phyloP scores from a whole-genome alignment of 2,329 filamentous ascomycete species.

The Leptographium galeiforme region DNA sequence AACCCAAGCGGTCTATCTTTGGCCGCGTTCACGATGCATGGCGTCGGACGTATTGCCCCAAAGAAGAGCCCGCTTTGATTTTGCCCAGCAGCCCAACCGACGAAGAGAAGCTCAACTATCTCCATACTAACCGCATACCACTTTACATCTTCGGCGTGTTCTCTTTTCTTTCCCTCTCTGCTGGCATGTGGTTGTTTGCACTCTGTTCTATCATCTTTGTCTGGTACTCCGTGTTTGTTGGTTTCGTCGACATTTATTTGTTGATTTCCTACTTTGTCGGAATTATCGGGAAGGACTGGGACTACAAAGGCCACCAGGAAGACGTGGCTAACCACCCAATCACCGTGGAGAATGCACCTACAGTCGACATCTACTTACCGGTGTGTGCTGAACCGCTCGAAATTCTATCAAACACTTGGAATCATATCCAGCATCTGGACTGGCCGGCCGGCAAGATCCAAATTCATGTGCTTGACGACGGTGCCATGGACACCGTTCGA shows the following conservation, averaged over 20 bases:
- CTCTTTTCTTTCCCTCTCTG: constrained; percentile 5
- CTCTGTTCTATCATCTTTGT: constrained; percentile 1
- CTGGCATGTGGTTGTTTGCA: constrained; percentile 4
- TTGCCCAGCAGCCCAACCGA: constrained; percentile 1
- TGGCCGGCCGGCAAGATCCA: constrained; percentile 1
- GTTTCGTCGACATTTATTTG: constrained; percentile 4
- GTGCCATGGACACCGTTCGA: neutral
- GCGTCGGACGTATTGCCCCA: constrained; percentile 1
- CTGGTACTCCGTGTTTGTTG: constrained; percentile 2
- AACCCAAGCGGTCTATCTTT: neutral
- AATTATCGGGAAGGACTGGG: constrained; percentile 3
- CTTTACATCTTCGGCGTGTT: constrained; percentile 2
- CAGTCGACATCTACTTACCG: constrained; percentile 1
- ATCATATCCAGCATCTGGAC: neutral
- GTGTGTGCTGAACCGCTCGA: constrained; percentile 2
- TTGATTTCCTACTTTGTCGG: constrained; percentile 3
- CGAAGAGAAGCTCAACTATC: constrained; percentile 2
- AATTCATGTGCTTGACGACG: constrained; percentile 3
- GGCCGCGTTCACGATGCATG: neutral
- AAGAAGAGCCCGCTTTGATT: neutral
- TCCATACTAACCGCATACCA: constrained; percentile 3
- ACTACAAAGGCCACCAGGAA: neutral
- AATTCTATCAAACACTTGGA: constrained; percentile 3
- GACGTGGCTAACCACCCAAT: neutral
- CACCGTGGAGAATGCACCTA: neutral